These are phyloP conservation scores for Brassica cretica DNA, from an alignment of 345 rosid genomes.

Conservation along the genomic window DNA sequence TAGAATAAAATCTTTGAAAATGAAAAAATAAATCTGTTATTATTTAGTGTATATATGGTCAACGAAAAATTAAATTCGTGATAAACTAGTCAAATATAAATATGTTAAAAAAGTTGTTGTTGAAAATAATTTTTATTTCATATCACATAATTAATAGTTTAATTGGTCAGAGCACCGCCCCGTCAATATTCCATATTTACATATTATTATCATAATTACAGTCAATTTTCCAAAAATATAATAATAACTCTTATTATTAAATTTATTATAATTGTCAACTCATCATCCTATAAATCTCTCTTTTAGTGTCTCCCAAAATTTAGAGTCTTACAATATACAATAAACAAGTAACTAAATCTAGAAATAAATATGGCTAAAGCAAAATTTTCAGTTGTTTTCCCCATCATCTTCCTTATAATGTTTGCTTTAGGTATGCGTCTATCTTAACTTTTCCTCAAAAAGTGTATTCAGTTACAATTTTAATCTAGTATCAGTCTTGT, in stretches of 20 bases:
- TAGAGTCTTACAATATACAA: neutral
- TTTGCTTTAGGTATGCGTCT: neutral
- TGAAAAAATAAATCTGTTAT: neutral
- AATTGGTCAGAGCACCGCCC: no score
- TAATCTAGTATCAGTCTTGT: neutral
- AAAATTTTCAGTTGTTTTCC: neutral
- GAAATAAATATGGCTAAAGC: neutral
- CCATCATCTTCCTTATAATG: neutral
- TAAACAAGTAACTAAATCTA: neutral
- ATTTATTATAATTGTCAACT: neutral
- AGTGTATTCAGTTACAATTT: neutral
- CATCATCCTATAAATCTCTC: neutral
- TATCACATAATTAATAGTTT: neutral
- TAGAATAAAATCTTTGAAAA: neutral
- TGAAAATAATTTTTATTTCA: neutral
- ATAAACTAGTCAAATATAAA: neutral
- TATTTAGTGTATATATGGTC: neutral
- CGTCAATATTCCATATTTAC: neutral
- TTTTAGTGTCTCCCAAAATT: neutral
- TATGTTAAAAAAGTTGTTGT: neutral
- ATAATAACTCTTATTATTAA: neutral
- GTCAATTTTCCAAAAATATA: neutral
- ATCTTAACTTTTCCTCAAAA: neutral
- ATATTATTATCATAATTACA: neutral
- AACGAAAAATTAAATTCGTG: neutral